Evolutionary conservation across 1,284 basidiomycete genomes (phyloP), one percentile per base, ranked within the genome.

Genomic region (Melampsora medusae): DNA sequence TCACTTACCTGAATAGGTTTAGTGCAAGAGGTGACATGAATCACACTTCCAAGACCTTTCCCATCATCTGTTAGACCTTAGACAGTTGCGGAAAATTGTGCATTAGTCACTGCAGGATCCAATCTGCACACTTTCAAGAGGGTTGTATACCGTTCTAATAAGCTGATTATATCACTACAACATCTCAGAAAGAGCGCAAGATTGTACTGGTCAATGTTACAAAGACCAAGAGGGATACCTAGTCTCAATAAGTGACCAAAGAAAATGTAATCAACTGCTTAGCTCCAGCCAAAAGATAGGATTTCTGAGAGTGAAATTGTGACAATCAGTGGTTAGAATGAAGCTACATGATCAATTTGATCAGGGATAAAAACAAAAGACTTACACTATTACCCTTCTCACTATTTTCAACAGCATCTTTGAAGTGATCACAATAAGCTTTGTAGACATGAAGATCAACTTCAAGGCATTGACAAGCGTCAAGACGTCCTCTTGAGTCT

Each of bases 401-500:
- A 35, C 67, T 69, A 10, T 28, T n/a, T 28, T 76, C 73, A 22
- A 69, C 67, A 7, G 73, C 73, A 28, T 76, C 73, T 22, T 69
- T 61, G 25, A 76, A 76, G 5, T 67, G 38, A 62, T 76, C 67
- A 31, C 69, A 28, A 31, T 69, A 76, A 17, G 49, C 60, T 59
- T 76, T 76, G 49, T 69, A 67, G 28, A 76, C 25, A 7, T 76
- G 73, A 42, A 42, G 12, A 92, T 87, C 14, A 87, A 86, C 4
- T 91, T 94, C 65, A 97, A 86, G 70, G 88, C 87, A 79, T 90
- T 90, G 80, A 97, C 88, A 22, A 98, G 89, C 0, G 90, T 88
- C 76, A 98, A 85, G 3, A 91, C 89, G 84, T 99, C 97, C 82
- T 99, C 97, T 81, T 91, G 89, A 0, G 91, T 91, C 85, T 94